Evolutionary conservation across 2,329 filamentous ascomycete genomes (phyloP).

Genomic region (Sclerotinia sclerotiorum): DNA sequence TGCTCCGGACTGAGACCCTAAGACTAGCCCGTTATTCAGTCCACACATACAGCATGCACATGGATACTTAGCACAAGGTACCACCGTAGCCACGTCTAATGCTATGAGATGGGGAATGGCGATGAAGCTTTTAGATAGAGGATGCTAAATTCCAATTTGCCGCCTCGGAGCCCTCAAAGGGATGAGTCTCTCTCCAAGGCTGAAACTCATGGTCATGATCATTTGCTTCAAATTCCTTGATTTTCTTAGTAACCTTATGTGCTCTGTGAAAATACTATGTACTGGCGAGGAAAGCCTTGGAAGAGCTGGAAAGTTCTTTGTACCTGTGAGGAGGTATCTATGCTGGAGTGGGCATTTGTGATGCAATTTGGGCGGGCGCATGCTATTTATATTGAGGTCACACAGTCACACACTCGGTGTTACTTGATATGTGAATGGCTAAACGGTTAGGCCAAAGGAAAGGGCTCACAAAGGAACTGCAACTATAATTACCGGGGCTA

Average conservation of each 20-base stretch:
- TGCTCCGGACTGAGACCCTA: background rate
- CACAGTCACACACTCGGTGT: background rate
- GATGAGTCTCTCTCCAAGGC: slow-evolving; percentile 8
- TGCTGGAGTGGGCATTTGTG: slow-evolving; percentile 4
- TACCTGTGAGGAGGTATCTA: background rate
- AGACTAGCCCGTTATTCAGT: background rate
- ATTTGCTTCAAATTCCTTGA: background rate
- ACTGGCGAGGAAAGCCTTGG: slow-evolving; percentile 1
- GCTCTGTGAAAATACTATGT: background rate
- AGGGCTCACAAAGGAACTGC: slow-evolving; percentile 1
- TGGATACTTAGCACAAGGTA: slow-evolving; percentile 11
- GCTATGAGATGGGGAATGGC: background rate
- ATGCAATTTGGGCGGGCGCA: slow-evolving; percentile 9
- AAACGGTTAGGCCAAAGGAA: background rate
- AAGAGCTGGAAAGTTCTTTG: slow-evolving; percentile 9
- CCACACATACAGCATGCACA: slow-evolving; percentile 11
- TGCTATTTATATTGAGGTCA: background rate
- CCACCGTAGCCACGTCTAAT: background rate
- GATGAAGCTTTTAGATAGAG: slow-evolving; percentile 5
- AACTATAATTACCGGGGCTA: background rate
- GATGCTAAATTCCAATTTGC: background rate
- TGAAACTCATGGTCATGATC: slow-evolving; percentile 1
- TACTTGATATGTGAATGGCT: slow-evolving; percentile 8
- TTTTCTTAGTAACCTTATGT: background rate
- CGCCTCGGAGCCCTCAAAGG: slow-evolving; percentile 10